Evolutionary conservation across 75 land plant genomes (phyloP).

Genomic region (Selaginella moellendorffii): DNA sequence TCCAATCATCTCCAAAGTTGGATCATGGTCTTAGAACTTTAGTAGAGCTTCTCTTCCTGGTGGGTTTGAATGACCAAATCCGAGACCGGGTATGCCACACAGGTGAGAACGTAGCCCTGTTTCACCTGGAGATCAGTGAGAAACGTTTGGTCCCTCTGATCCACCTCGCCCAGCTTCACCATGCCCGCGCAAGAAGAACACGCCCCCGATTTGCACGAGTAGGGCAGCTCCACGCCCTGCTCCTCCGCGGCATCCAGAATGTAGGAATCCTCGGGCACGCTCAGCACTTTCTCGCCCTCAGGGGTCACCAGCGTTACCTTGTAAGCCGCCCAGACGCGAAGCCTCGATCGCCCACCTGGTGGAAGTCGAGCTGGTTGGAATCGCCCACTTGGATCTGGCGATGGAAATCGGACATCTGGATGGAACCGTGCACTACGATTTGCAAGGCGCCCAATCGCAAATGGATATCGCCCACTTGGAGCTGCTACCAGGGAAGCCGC

Average conservation of each 20-base stretch:
- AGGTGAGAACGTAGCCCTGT: slow-evolving; percentile 60
- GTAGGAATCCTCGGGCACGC: slow-evolving; percentile 39
- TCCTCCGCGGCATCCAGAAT: slow-evolving; percentile 75
- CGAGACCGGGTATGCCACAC: slow-evolving; percentile 48
- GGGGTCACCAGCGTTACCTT: slow-evolving; percentile 66
- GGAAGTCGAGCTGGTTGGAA: too few relatives aligned
- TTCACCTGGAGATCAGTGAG: slow-evolving; percentile 66
- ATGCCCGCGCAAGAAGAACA: slow-evolving; percentile 91
- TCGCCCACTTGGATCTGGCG: too few relatives aligned
- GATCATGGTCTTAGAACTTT: too few relatives aligned
- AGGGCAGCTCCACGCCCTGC: slow-evolving; percentile 58
- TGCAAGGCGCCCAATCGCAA: too few relatives aligned
- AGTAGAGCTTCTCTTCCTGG: slow-evolving; percentile 47
- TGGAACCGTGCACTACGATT: too few relatives aligned
- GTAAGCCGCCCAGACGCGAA: slow-evolving; percentile 47
- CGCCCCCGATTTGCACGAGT: slow-evolving; percentile 87
- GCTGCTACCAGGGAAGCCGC: too few relatives aligned
- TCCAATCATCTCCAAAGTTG: too few relatives aligned
- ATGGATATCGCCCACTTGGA: too few relatives aligned
- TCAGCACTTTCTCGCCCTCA: slow-evolving; percentile 29
- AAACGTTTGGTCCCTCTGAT: slow-evolving; percentile 55
- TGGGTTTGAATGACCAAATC: slow-evolving; percentile 49
- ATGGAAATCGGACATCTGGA: too few relatives aligned
- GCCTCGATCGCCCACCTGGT: too few relatives aligned
- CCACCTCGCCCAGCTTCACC: slow-evolving; percentile 31